Conservation (phyloP, 805 yeast species). For the Debaryomyces tyrocola region DNA sequence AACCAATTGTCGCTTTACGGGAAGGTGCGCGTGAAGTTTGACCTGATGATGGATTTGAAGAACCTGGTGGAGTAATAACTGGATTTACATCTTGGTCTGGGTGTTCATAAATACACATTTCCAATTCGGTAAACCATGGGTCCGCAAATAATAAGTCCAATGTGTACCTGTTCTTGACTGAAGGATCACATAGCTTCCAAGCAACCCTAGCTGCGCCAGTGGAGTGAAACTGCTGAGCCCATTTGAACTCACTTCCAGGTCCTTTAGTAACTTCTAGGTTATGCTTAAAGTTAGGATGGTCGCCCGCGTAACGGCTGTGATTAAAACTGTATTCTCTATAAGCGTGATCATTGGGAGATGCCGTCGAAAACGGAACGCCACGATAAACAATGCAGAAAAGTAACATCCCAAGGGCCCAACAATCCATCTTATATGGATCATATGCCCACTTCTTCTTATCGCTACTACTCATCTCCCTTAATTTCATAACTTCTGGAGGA, state of each 20-base stretch:
- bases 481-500: constrained; percentile 70
- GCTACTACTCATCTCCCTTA: constrained; percentile 34
- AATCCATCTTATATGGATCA: constrained; percentile 68
- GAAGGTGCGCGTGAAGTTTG: constrained; percentile 29
- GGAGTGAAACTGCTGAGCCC: constrained; percentile 61
- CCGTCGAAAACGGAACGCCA: constrained; percentile 58
- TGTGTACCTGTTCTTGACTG: constrained; percentile 51
- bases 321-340: constrained; percentile 57
- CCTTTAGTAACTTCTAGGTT: constrained; percentile 46
- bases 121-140: constrained; percentile 61
- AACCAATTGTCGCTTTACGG: constrained; percentile 27
- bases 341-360: constrained; percentile 46
- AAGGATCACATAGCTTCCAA: constrained; percentile 74
- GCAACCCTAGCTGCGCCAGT: constrained; percentile 66
- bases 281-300: constrained; percentile 51
- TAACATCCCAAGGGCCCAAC: constrained; percentile 72
- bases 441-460: constrained; percentile 45
- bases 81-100: constrained; percentile 39
- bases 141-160: constrained; percentile 56
- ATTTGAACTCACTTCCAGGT: constrained; percentile 72
- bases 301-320: constrained; percentile 40
- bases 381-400: constrained; percentile 60
- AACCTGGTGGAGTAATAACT: constrained; percentile 28
- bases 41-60: constrained; percentile 16
- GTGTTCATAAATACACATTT: constrained; percentile 59